Percentiles rank a stretch among this genome's conserved stretches.
Evolutionary conservation across 2,329 filamentous ascomycete genomes (phyloP).

Genomic region (Pezicula rhizophila): DNA sequence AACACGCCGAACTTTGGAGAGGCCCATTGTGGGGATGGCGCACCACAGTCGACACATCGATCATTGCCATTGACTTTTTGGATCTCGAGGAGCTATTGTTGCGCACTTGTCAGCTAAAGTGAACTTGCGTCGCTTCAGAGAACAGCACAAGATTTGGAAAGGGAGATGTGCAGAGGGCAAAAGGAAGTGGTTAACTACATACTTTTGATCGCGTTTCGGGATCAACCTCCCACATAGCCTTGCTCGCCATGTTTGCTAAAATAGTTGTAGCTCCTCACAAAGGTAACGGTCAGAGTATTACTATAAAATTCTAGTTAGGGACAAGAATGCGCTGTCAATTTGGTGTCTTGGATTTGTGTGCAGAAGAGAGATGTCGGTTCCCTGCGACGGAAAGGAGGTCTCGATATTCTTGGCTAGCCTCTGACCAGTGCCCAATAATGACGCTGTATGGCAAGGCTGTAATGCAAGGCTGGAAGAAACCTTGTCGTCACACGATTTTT

Average conservation of each 20-base stretch:
- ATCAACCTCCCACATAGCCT: slow-evolving; percentile 97
- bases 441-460: background rate
- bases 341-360: background rate
- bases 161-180: background rate
- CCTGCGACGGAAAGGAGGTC: background rate
- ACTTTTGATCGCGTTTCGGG: slow-evolving; percentile 96
- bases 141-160: background rate
- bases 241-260: slow-evolving; percentile 46
- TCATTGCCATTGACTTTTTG: slow-evolving; percentile 88
- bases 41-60: slow-evolving; percentile 88
- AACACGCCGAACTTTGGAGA: slow-evolving; percentile 97
- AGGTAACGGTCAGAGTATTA: no score
- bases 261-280: background rate
- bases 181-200: slow-evolving; percentile 18
- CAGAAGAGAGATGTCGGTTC: background rate
- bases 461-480: background rate
- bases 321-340: no score
- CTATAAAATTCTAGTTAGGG: no score
- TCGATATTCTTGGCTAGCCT: no score
- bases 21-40: slow-evolving; percentile 96
- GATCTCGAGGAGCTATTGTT: slow-evolving; percentile 71
- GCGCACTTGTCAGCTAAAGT: slow-evolving; percentile 4
- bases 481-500: no score
- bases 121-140: background rate
- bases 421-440: no score